A percentile compares a stretch with the other conserved stretches of the same genome.
Conservation (phyloP, 2,329 filamentous ascomycete genomes). For the Sclerotinia sclerotiorum region DNA sequence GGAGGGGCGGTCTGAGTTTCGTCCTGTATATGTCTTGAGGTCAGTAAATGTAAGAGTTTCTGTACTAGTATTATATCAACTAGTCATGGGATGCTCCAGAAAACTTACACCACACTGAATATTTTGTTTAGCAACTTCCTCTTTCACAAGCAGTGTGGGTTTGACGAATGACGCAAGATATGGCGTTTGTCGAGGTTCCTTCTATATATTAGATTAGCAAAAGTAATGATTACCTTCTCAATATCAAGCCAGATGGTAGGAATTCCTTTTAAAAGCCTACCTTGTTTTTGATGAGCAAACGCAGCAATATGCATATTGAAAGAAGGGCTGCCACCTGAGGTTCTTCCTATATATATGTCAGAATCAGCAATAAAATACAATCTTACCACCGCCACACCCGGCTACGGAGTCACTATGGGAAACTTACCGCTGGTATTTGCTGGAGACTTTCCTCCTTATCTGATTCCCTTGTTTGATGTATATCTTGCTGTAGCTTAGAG, state of each 20-base stretch:
- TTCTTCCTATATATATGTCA: not conserved
- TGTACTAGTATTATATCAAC: too few relatives aligned
- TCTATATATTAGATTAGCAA: not conserved
- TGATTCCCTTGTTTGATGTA: too few relatives aligned
- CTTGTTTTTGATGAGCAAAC: not conserved
- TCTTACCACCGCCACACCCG: too few relatives aligned
- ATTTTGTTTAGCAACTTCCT: not conserved
- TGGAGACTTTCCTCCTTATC: not conserved
- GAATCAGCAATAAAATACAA: not conserved
- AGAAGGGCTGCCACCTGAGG: not conserved
- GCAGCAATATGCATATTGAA: not conserved
- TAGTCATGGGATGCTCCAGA: fast-evolving
- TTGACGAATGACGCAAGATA: not conserved
- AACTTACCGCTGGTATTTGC: not conserved
- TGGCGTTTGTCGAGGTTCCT: not conserved
- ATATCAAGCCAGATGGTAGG: fast-evolving
- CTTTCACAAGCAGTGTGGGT: not conserved
- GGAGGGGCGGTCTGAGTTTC: not conserved
- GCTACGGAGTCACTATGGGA: too few relatives aligned
- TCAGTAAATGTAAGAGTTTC: not conserved
- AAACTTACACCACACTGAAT: not conserved
- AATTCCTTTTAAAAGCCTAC: not conserved
- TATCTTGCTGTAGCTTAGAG: not conserved
- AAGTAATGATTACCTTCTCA: not conserved
- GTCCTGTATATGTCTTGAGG: not conserved